These are phyloP conservation scores for Brassica balearica DNA, from an alignment of 441 rosid genomes.

Conservation along the genomic window DNA sequence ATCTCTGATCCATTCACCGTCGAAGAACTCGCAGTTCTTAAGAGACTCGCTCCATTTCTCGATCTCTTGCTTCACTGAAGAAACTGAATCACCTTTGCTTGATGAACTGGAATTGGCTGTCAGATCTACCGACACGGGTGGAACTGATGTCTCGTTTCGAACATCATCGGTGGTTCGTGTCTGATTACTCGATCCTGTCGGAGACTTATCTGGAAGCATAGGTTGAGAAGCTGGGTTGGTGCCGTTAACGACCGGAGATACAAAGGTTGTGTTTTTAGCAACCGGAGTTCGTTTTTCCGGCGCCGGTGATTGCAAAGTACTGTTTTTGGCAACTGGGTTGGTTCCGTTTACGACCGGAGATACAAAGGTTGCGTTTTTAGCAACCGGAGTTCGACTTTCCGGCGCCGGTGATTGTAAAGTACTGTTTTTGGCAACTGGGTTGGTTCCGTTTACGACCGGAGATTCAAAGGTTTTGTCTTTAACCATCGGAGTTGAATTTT, in stretches of 20 bases:
- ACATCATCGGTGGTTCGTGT: constrained; percentile 29
- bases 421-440: constrained; percentile 37
- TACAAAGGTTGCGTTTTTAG: constrained; percentile 40
- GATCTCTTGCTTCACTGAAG: constrained; percentile 49
- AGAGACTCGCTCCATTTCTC: constrained; percentile 45
- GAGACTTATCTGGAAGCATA: constrained; percentile 28
- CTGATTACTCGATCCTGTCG: constrained; percentile 37
- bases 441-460: constrained; percentile 15
- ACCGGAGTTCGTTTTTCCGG: constrained; percentile 15
- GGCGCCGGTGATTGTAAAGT: constrained; percentile 30
- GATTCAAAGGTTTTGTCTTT: constrained; percentile 41
- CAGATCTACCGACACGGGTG: constrained; percentile 40
- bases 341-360: constrained; percentile 25
- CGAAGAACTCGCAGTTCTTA: constrained; percentile 60
- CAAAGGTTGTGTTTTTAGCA: constrained; percentile 41
- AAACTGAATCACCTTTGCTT: constrained; percentile 32
- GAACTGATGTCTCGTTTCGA: constrained; percentile 44
- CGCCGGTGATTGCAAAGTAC: constrained; percentile 28
- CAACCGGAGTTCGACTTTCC: constrained; percentile 22
- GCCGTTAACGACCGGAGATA: constrained; percentile 22
- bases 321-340: constrained; percentile 43
- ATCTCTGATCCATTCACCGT: constrained; percentile 70
- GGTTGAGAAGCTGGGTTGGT: constrained; percentile 39
- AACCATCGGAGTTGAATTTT: constrained; percentile 11
- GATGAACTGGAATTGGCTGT: constrained; percentile 34